Conservation (phyloP, 2,329 filamentous ascomycete species). For the Fusarium oligoseptatum region DNA sequence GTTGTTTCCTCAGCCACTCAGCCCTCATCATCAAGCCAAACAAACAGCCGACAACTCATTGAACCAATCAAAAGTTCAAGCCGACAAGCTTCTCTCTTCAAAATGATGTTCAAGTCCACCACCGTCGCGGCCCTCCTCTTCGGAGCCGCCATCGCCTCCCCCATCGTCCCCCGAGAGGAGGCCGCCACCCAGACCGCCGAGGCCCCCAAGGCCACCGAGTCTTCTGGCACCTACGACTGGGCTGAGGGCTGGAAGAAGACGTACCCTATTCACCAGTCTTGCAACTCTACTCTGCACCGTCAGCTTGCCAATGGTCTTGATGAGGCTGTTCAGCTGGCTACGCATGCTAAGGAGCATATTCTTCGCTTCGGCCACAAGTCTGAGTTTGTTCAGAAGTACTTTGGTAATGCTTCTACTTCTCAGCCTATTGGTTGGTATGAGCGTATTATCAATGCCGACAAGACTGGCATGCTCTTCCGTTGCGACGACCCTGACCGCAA, state of each 20-base stretch:
- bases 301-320: constrained; percentile 69
- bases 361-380: constrained; percentile 69
- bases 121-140: constrained; percentile 40
- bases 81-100: constrained; percentile 9
- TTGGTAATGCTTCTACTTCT: constrained; percentile 70
- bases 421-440: constrained; percentile 73
- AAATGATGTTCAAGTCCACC: constrained; percentile 47
- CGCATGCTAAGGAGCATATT: constrained; percentile 74
- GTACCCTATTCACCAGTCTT: constrained; percentile 72
- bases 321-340: constrained; percentile 69
- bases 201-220: constrained; percentile 33
- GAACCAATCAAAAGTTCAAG: constrained; percentile 8
- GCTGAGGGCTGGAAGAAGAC: constrained; percentile 49
- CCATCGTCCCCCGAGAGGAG: constrained; percentile 45
- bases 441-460: constrained; percentile 70
- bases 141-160: constrained; percentile 46
- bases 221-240: constrained; percentile 49
- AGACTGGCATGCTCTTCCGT: constrained; percentile 70
- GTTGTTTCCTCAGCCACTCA: constrained; percentile 35
- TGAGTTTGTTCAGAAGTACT: constrained; percentile 74
- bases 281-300: constrained; percentile 71
- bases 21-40: constrained; percentile 3
- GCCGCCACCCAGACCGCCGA: constrained; percentile 38
- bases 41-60: constrained; percentile 6
- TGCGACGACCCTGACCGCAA: constrained; percentile 78